Conservation (phyloP, 2,329 filamentous ascomycete species). For the Aspergillus flavus region DNA sequence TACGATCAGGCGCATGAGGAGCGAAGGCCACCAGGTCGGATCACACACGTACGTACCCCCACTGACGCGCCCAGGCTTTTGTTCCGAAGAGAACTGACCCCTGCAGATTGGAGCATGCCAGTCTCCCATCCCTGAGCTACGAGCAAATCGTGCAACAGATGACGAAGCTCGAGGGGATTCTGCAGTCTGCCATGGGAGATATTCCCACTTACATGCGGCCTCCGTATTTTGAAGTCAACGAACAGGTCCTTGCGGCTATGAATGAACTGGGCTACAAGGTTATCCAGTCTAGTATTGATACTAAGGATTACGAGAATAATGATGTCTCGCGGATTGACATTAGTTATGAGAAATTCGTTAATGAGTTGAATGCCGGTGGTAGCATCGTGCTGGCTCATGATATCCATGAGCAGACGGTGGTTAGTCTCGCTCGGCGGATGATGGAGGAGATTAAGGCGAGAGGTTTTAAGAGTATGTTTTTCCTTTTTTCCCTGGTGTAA, state of each 20-base stretch:
- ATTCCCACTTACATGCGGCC: constrained; percentile 53
- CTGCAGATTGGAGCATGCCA: constrained; percentile 43
- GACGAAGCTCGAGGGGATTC: constrained; percentile 42
- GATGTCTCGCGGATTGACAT: constrained; percentile 29
- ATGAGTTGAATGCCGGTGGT: constrained; percentile 35
- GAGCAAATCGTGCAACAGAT: constrained; percentile 42
- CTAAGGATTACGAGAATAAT: constrained; percentile 46
- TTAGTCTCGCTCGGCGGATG: constrained; percentile 35
- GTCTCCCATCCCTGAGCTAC: constrained; percentile 38
- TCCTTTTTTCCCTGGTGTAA: neutral
- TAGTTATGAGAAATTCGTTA: constrained; percentile 36
- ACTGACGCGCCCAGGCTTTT: neutral
- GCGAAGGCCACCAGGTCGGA: constrained; percentile 49
- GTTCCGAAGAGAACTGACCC: neutral
- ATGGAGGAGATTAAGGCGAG: constrained; percentile 40
- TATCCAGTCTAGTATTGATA: constrained; percentile 46
- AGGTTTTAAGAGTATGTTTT: constrained; percentile 41
- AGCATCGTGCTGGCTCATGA: constrained; percentile 42
- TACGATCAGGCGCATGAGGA: constrained; percentile 32
- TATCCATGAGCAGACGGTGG: constrained; percentile 40
- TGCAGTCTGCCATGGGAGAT: constrained; percentile 45
- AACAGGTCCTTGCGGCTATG: constrained; percentile 38
- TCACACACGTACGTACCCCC: constrained; percentile 47
- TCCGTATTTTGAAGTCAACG: constrained; percentile 45
- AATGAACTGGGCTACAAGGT: constrained; percentile 49